Evolutionary conservation across 176 grass and related monocot genomes (phyloP), one percentile per base, ranked within the genome.

Genomic region (Cymbopogon citratus): DNA sequence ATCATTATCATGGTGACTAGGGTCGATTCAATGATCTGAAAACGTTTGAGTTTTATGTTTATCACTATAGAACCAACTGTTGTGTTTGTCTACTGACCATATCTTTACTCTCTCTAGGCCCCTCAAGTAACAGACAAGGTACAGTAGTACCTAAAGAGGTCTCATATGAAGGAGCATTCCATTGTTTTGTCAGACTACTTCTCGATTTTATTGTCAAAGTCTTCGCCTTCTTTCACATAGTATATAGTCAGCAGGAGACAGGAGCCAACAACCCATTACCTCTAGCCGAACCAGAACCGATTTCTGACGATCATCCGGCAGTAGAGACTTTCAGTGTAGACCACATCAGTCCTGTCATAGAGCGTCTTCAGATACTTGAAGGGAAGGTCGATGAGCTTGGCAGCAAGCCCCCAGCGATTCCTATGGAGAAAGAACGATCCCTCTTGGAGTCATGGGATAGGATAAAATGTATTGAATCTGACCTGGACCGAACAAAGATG

Each of bases 401-500:
- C 66, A 91, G 41, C 74, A 95, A 81, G 57, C 85, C 95, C 9
- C 75, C 85, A 27, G 85, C 80, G 80, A 94, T 97, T 72, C 94
- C 94, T 13, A 6, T 62, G 5, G 94, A 97, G 23, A 97, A 90
- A 76, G 91, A 94, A n/a, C 83, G 56, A 19, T 71, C 87, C 62
- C 78, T 97, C 19, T 67, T 90, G 40, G 94, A 97, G 23, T 97
- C 89, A 45, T 97, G 94, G 94, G 28, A 92, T 26, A 86, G 94
- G 63, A 97, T 97, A 70, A 97, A 97, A 78, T 86, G 64, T 25
- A 87, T 97, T 2, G 94, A 94, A 44, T 82, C 81, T 76, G 94
- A 97, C 15, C 94, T 97, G 5, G 94, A 92, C 18, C 87, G 85
- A 62, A 97, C 94, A 18, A 97, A 94, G 75, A 92, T 86, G 69